A percentile compares a stretch with the other conserved stretches of the same genome.
phyloP scores from a whole-genome alignment of 2,329 filamentous ascomycete species.

The Cryphonectria japonica region DNA sequence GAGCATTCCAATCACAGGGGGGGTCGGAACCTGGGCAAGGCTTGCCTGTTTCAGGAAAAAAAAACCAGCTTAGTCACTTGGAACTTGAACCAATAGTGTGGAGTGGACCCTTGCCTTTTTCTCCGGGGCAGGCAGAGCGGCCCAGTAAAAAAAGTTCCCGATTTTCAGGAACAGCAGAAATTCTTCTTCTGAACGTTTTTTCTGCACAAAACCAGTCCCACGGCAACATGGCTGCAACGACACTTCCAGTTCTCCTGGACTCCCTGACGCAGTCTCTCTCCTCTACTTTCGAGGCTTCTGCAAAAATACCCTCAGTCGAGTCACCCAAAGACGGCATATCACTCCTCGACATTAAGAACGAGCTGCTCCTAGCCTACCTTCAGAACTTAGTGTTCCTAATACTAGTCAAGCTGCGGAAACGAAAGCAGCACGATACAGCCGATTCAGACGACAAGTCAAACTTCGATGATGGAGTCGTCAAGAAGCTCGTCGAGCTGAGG shows the following conservation, averaged over 20 bases:
- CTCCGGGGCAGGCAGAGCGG: not conserved
- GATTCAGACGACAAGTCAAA: conserved; percentile 42
- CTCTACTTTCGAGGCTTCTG: conserved; percentile 68
- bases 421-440: conserved; percentile 36
- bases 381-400: conserved; percentile 92
- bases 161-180: not conserved
- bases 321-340: conserved; percentile 89
- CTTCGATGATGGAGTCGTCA: conserved; percentile 70
- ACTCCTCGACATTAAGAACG: conserved; percentile 93
- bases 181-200: not conserved
- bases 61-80: not conserved
- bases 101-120: not conserved
- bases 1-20: conserved; percentile 1
- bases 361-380: conserved; percentile 93
- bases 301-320: conserved; percentile 64
- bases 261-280: conserved; percentile 62
- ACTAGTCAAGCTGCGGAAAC: conserved; percentile 74
- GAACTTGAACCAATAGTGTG: not conserved
- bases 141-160: conserved; percentile 15
- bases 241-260: conserved; percentile 53
- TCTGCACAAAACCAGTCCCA: no score
- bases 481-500: conserved; percentile 88
- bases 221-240: conserved; percentile 31
- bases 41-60: not conserved
- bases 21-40: not conserved